These are phyloP conservation scores for Acanthamoeba divionensis DNA, from an alignment of 208 protist species.

Conservation along the genomic window DNA sequence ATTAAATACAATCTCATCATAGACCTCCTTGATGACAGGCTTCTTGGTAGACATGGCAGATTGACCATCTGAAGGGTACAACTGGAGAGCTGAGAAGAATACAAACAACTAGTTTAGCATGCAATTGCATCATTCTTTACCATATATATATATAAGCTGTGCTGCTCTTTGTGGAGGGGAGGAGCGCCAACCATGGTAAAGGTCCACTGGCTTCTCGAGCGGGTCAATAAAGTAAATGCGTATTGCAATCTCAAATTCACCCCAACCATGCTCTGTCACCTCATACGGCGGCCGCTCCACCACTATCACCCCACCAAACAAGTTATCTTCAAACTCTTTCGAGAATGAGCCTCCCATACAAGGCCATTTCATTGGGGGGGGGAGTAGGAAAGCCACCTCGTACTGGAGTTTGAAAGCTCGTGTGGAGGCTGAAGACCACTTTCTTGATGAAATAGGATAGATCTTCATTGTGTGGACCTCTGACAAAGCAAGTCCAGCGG, in stretches of 20 bases:
- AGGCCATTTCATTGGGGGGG: too few relatives aligned
- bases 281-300: slow-evolving; percentile 66
- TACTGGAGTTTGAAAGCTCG: slow-evolving; percentile 39
- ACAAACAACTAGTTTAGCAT: background rate
- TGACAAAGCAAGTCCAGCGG: slow-evolving; percentile 58
- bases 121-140: background rate
- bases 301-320: too few relatives aligned
- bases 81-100: background rate
- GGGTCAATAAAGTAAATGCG: slow-evolving; percentile 64
- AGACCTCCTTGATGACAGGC: slow-evolving; percentile 31
- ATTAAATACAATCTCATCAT: slow-evolving; percentile 46
- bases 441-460: slow-evolving; percentile 56
- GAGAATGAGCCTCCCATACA: too few relatives aligned
- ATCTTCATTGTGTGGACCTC: slow-evolving; percentile 51
- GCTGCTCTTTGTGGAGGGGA: background rate
- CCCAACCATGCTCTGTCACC: slow-evolving; percentile 69
- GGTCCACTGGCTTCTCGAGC: slow-evolving; percentile 26
- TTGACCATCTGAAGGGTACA: background rate
- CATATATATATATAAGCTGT: background rate
- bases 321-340: too few relatives aligned
- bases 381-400: slow-evolving; percentile 24
- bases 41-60: background rate
- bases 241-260: slow-evolving; percentile 68
- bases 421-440: slow-evolving; percentile 65
- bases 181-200: slow-evolving; percentile 21